phyloP scores from a whole-genome alignment of 2,329 filamentous ascomycete species.

The Pyrenophora tritici-repentis region DNA sequence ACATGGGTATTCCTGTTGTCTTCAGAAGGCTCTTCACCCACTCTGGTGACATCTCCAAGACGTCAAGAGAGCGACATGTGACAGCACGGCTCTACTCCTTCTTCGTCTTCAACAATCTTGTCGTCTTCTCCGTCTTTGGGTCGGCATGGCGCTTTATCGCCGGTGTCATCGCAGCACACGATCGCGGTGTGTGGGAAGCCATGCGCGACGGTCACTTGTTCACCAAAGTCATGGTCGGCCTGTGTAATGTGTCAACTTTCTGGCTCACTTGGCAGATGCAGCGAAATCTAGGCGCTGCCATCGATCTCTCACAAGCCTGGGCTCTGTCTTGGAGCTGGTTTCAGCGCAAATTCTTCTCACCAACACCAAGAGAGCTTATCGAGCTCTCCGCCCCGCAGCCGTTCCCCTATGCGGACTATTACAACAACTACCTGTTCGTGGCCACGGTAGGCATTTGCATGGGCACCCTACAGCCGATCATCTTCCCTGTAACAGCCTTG shows the following conservation, averaged over 20 bases:
- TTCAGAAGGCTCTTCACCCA: conserved; percentile 84
- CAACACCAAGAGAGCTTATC: conserved; percentile 88
- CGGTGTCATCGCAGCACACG: conserved; percentile 61
- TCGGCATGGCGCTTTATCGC: conserved; percentile 79
- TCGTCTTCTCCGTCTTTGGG: conserved; percentile 92
- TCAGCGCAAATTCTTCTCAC: conserved; percentile 76
- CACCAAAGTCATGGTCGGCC: conserved; percentile 67
- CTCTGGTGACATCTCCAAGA: conserved; percentile 89
- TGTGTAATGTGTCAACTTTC: conserved; percentile 84
- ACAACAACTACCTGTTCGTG: conserved; percentile 97
- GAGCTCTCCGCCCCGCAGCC: conserved; percentile 88
- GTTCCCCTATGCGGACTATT: conserved; percentile 95
- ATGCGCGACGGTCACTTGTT: conserved; percentile 70
- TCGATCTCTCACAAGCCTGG: conserved; percentile 86
- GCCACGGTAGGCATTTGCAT: conserved; percentile 85
- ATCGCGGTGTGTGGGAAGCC: conserved; percentile 66
- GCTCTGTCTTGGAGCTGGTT: conserved; percentile 80
- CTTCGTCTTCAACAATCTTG: conserved; percentile 94
- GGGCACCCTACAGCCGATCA: conserved; percentile 81
- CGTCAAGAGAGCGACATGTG: conserved; percentile 83
- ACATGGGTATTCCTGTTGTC: conserved; percentile 82
- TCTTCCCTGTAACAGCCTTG: conserved; percentile 81
- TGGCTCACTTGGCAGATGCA: conserved; percentile 91
- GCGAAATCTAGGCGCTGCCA: conserved; percentile 79
- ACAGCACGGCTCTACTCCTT: conserved; percentile 91